Base-by-base conservation (phyloP, 2,329 filamentous ascomycete species). In the Alternaria novae-zelandiae region DNA sequence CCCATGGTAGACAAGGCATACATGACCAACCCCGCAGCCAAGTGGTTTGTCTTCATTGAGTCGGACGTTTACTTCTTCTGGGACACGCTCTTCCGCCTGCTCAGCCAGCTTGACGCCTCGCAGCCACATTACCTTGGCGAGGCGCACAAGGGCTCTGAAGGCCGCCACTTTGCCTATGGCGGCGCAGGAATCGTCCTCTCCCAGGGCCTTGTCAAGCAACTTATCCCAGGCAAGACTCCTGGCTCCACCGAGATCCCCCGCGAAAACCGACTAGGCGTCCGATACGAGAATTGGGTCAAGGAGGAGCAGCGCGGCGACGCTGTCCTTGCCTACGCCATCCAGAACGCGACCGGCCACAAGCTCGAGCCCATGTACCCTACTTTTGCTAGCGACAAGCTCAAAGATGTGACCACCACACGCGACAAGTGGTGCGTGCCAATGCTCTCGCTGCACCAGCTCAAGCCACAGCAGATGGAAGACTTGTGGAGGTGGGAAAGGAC, bases 1-100 rank as follows among this genome's bases (percentile, higher is more conserved):
- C 86, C 86, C 41, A 83, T 87, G 80, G 83, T 86, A 4, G 83
- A 86, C 63, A 85, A 86, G 74, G 83, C 85, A 0, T 80, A 83
- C 61, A 70, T 71, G 13, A 55, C 79, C 51, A 74, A 74, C 53
- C 78, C 78, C 23, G 72, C 73, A 51, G 76, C 74, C 44, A 76
- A 79, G 62, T 81, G 78, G 78, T 81, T 76, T 57, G 73, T 80
- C 63, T 80, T 80, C 66, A 69, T 80, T 49, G 78, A 81, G 64
- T 74, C 76, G 15, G 79, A 81, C 63, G 74, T 78, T 49, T 79
- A 78, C 68, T 74, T 78, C 44, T 75, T 80, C 70, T 80, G 78
- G 78, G 76, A 79, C 65, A 79, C 76, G n/a, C 70, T 83, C 43
- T 80, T 83, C 62, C 75, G 78, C n/a, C 78, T 82, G 61, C 75